Conservation (phyloP, 495 filamentous ascomycete species). For the Tuber aestivum region DNA sequence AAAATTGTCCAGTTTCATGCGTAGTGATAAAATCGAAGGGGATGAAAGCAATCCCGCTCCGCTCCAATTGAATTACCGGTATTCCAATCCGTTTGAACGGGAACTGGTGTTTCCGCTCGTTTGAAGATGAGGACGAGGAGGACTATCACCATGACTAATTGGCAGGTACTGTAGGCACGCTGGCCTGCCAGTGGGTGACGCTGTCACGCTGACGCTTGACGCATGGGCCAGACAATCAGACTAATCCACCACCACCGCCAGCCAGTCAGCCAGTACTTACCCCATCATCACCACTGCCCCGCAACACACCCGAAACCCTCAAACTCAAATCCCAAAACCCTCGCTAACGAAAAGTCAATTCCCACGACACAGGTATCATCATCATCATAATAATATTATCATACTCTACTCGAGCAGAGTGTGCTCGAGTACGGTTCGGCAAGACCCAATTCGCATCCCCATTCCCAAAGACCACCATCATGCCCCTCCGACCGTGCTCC, state of each 20-base stretch:
- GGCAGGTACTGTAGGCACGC: background rate
- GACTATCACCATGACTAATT: background rate
- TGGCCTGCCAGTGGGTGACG: background rate
- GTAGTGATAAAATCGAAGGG: background rate
- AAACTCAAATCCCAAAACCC: background rate
- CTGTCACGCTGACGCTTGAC: background rate
- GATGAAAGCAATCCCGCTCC: background rate
- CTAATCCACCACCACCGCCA: background rate
- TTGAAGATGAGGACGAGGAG: background rate
- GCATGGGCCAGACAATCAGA: background rate
- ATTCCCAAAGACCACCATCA: background rate
- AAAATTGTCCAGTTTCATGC: background rate
- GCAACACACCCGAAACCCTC: constrained; percentile 1
- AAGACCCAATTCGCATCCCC: background rate
- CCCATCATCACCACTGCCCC: background rate
- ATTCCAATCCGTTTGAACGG: background rate
- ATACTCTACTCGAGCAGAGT: background rate
- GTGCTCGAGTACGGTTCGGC: background rate
- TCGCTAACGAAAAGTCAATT: background rate
- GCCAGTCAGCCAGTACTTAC: background rate
- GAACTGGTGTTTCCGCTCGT: background rate
- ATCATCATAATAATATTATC: too few species aligned
- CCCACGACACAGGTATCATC: background rate
- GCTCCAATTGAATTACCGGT: background rate
- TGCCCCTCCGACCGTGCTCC: background rate